A percentile compares a stretch with the other conserved stretches of the same genome.
phyloP scores from a whole-genome alignment of 1,284 basidiomycete species.

The Trametes sp. region DNA sequence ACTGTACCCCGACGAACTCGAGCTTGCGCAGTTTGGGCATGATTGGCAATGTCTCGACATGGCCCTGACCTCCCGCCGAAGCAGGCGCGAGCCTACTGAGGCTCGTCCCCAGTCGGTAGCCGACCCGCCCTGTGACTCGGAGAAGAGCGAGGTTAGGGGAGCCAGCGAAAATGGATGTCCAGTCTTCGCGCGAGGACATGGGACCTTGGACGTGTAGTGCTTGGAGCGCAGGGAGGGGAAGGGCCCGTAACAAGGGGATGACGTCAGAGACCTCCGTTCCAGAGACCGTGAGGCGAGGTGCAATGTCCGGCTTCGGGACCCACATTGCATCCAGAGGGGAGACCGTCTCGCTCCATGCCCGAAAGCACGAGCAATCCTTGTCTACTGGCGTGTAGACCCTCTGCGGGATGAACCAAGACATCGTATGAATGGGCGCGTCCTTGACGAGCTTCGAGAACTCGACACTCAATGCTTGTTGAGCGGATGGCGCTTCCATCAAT shows the following conservation, averaged over 20 bases:
- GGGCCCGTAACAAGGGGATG: background rate
- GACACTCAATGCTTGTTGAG: background rate
- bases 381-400: background rate
- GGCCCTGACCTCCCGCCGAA: background rate
- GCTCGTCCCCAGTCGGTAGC: constrained; percentile 3
- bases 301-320: constrained; percentile 3
- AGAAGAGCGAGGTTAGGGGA: background rate
- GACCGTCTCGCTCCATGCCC: background rate
- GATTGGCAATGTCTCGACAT: no score
- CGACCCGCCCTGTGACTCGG: constrained; percentile 7
- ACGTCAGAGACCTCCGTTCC: background rate
- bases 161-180: background rate
- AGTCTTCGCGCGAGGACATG: background rate
- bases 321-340: constrained; percentile 5
- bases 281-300: background rate
- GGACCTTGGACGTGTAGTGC: background rate
- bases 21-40: constrained; percentile 8
- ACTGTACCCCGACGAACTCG: background rate
- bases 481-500: background rate
- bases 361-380: background rate
- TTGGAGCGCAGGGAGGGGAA: background rate
- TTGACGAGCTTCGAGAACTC: background rate
- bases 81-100: background rate
- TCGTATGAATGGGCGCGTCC: background rate
- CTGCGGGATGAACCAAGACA: background rate